Evolutionary conservation across 2,329 filamentous ascomycete genomes (phyloP).

Genomic region (Tothia fuscella): DNA sequence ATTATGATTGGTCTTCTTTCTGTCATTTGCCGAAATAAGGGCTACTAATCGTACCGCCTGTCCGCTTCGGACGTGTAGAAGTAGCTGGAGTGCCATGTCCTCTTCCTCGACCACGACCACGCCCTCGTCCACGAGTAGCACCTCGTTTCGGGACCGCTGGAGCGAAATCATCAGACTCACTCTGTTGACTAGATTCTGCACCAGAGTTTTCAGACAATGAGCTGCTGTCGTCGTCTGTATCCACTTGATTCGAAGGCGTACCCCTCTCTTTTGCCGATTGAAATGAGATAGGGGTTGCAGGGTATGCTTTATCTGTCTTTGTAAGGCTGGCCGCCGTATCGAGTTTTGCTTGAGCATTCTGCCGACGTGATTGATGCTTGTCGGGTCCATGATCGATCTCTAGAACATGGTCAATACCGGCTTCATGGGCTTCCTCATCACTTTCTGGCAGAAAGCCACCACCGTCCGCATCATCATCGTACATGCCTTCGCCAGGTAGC

Average conservation of each 20-base stretch:
- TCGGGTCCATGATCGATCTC: neutral
- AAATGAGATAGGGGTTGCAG: too few species aligned
- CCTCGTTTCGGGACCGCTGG: neutral
- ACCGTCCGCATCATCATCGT: neutral
- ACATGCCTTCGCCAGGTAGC: neutral
- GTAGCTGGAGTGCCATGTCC: too few species aligned
- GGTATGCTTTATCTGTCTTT: too few species aligned
- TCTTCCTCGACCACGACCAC: neutral
- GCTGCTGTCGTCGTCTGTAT: too few species aligned
- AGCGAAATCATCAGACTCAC: neutral
- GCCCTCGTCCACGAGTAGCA: neutral
- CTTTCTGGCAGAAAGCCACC: neutral
- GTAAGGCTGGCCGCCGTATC: too few species aligned
- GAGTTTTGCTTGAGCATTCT: too few species aligned
- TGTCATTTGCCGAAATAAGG: too few species aligned
- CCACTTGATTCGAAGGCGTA: too few species aligned
- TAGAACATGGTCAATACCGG: neutral
- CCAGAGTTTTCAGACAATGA: neutral
- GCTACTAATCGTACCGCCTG: neutral
- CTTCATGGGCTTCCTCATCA: neutral
- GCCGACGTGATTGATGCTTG: neutral
- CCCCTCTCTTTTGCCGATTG: too few species aligned
- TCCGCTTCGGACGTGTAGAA: neutral
- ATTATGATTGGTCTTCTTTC: too few species aligned
- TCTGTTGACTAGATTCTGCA: too few species aligned